Evolutionary conservation across 768 basidiomycete genomes (phyloP).

Genomic region (Hydnomerulius pinastri): DNA sequence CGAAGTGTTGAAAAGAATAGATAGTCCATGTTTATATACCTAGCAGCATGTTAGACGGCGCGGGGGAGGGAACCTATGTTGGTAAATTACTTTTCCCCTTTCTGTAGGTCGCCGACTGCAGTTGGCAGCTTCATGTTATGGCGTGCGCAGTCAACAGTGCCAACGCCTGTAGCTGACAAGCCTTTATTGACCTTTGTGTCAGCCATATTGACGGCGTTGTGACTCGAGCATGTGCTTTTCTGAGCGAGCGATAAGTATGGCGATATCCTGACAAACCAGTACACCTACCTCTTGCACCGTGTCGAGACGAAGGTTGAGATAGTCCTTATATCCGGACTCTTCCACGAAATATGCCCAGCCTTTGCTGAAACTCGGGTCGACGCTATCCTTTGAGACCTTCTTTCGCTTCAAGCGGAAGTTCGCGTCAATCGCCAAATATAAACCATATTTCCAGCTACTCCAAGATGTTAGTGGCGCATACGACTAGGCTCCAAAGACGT

Average conservation of each 20-base stretch:
- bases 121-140: slow-evolving; percentile 11
- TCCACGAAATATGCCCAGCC: slow-evolving; percentile 30
- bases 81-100: slow-evolving; percentile 10
- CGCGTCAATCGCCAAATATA: slow-evolving; percentile 29
- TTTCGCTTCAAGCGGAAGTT: slow-evolving; percentile 30
- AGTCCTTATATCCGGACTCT: slow-evolving; percentile 15
- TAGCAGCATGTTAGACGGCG: no score
- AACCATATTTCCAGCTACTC: slow-evolving; percentile 17
- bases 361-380: slow-evolving; percentile 21
- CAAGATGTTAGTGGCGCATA: neutral
- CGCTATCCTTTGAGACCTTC: slow-evolving; percentile 4
- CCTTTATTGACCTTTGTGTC: neutral
- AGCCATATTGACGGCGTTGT: neutral
- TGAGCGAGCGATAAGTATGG: neutral
- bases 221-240: neutral
- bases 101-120: slow-evolving; percentile 12
- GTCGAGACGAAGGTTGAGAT: slow-evolving; percentile 8
- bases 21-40: no score
- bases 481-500: neutral
- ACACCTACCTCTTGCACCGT: slow-evolving; percentile 21
- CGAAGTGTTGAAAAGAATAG: no score
- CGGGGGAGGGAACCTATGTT: no score
- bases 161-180: neutral
- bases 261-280: neutral
- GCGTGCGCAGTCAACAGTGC: slow-evolving; percentile 5